Percentiles rank a stretch among this genome's conserved stretches.
phyloP scores from a whole-genome alignment of 2,329 filamentous ascomycete genomes.

The Hypoxylon sp. region DNA sequence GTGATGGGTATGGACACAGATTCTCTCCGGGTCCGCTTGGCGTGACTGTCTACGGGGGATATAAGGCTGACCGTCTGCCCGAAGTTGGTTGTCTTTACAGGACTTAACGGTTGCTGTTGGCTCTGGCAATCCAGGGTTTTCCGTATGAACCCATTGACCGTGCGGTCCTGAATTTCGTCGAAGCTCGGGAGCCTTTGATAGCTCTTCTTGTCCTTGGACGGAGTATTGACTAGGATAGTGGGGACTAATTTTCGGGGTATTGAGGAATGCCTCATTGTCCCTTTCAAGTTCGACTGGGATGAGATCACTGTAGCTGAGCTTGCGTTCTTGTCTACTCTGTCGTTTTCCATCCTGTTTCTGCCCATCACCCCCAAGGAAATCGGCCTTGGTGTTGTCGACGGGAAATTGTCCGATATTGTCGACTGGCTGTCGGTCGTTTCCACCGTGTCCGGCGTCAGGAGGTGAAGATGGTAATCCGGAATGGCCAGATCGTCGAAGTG shows the following conservation, averaged over 20 bases:
- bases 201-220: constrained; percentile 23
- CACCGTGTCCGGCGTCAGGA: constrained; percentile 35
- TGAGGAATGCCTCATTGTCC: constrained; percentile 46
- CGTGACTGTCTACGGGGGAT: constrained; percentile 19
- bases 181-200: constrained; percentile 23
- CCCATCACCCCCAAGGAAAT: constrained; percentile 15
- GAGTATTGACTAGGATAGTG: constrained; percentile 41
- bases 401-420: constrained; percentile 27
- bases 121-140: constrained; percentile 23
- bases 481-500: constrained; percentile 47
- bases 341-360: constrained; percentile 27
- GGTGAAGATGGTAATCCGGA: constrained; percentile 46
- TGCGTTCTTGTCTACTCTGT: constrained; percentile 24
- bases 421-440: constrained; percentile 26
- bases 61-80: constrained; percentile 13
- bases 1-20: constrained; percentile 70
- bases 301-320: constrained; percentile 54
- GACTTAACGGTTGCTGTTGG: constrained; percentile 20
- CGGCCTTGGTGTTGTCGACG: constrained; percentile 18
- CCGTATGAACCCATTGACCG: constrained; percentile 19
- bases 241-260: constrained; percentile 46
- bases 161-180: constrained; percentile 28
- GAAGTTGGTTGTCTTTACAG: constrained; percentile 24
- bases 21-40: constrained; percentile 36
- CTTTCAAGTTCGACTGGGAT: constrained; percentile 53